Base-by-base conservation (phyloP, 2,329 filamentous ascomycete species). In the Juglanconis juglandina region DNA sequence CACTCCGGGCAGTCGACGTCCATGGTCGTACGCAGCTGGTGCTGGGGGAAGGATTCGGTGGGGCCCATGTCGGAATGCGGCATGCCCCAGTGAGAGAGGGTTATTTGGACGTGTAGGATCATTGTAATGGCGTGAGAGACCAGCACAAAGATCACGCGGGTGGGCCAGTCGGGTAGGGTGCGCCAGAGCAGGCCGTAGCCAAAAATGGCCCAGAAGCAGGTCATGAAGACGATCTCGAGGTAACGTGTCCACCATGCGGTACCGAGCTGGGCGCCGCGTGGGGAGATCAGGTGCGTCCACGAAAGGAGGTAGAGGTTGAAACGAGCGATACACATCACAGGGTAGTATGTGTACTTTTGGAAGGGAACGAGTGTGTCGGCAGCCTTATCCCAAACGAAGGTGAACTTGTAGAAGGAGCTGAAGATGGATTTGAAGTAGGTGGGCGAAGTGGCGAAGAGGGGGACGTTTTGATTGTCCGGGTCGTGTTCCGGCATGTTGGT, bases 71-170 rank as follows among this genome's bases (percentile, higher is more conserved):
- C 85, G 0, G 83, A 75, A 2, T 85, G 88, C 32, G 84, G 85
- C 87, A 90, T 91, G 62, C 84, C 87, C 78, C 87, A 90, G 73
- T 91, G 88, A 1, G 83, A 87, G 8, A 90, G 81, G 0, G 87
- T 90, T 70, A 91, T 89, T 67, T 90, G 88, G 2, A 90, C 79
- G 69, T 91, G 88, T 30, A 90, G 79, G 0, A 87, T 86, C 79
- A 87, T 85, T 35, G 87, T 87, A 68, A 87, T 73, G 52, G 86
- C 79, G 71, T 90, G 87, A 34, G 81, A 85, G 57, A 89, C 75
- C 46, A 90, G 72, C 2, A 90, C 80, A 65, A 87, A 91, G 53
- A 75, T 70, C 60, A 90, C 75, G 32, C 87, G 85, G 30, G 77
- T 77, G 60, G 77, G 77, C 75, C 78, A 84, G 55, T 77, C 82